Base-by-base conservation (phyloP, 208 protist genomes). In the Acanthamoeba sp. region DNA sequence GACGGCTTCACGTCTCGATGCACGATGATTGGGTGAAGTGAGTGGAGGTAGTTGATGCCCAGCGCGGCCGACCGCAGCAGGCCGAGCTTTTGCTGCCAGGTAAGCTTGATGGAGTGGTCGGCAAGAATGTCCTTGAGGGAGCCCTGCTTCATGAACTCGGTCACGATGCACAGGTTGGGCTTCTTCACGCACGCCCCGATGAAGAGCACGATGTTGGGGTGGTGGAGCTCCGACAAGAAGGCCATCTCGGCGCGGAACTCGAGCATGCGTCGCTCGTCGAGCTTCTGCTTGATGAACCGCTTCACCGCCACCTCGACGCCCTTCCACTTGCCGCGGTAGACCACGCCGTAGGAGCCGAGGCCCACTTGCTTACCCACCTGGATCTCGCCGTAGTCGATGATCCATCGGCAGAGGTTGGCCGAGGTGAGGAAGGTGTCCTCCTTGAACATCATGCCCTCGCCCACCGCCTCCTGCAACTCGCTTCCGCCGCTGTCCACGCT, bases 291-390 rank as follows among this genome's bases (percentile, higher is more conserved):
- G 69, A 40, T 93, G 1, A 96, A 29, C 89, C 76, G 94, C 52
- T 96, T 96, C 27, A 96, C 78, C 24, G 76, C 76, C 76, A 85
- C 76, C 24, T 85, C 76, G 36, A 55, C 45, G 40, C 36, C 40
- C 45, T 55, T 45, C 76, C 76, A 85, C 36, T n/a, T 85, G 38
- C 76, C 76, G 24, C 36, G 76, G 45, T 85, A 85, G 38, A 85
- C 76, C 18, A 85, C 76, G 36, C 76, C 76, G 76, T 57, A 85
- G 76, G 76, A 85, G 10, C 76, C 76, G 24, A 57, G 76, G 76
- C 76, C 76, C 24, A 85, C 45, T 38, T 85, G 76, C 10, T 55
- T 57, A 7, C 94, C 76, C 36, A 85, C 27, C 76, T 85, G 40
- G 40, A 85, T n/a, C 40, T 85, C 76, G 36, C 32, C 32, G 9